Evolutionary conservation across 2,329 filamentous ascomycete genomes (phyloP), one percentile per base, ranked within the genome.

Genomic region (Fusarium mundagurra): DNA sequence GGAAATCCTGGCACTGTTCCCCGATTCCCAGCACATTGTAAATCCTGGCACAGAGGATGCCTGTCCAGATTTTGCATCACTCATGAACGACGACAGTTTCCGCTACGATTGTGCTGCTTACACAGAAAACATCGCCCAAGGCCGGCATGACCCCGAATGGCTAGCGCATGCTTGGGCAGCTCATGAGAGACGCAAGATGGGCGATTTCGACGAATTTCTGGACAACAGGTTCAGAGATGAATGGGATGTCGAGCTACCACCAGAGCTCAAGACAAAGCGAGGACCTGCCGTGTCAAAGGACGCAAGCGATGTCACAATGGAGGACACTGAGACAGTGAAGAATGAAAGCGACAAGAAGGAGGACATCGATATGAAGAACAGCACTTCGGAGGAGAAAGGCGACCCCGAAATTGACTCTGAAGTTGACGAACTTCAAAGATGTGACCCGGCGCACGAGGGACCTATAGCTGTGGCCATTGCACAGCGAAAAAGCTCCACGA

Each of bases 71-170:
- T 79, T 87, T 50, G 77, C 76, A 8, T 82, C 83, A 20, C 82
- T 88, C 17, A 82, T 83, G 67, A 87, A 85, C 72, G 85, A 85
- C 75, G 82, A 86, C 72, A 83, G 83, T 71, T 87, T 88, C 75
- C 85, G 86, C 17, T 80, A 85, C 53, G 85, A 86, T 75, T 84
- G 85, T 59, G 82, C 84, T 1, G 81, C 81, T 8, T 88, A 87
- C 76, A 83, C 83, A 36, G 84, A 86, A 39, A 82, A 87, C 70
- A 79, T 90, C 24, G 71, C 78, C 10, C 79, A 82, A 41, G 88
- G 88, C 8, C 84, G 83, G 39, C 86, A 89, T 65, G 87, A 90
- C 71, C 83, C 84, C 4, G 83, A 84, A 20, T 90, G 88, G 88
- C 83, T 91, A 13, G 80, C 77, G 22, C 82, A 86, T 63, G 88